phyloP scores from a whole-genome alignment of 441 rosid species.

The Mallotus japonicus region DNA sequence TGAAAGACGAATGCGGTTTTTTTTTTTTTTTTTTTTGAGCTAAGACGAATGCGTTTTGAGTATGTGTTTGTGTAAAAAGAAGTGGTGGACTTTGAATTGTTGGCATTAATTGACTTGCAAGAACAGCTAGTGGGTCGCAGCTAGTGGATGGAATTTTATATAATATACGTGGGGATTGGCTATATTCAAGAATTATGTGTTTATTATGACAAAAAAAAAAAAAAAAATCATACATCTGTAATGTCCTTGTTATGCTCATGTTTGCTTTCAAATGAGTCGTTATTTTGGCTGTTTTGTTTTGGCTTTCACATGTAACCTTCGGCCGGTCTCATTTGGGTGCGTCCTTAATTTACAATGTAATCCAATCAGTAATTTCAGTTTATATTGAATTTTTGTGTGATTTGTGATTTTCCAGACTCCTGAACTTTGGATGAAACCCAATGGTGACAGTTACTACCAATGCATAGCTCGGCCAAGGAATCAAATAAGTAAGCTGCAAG shows the following conservation, averaged over 20 bases:
- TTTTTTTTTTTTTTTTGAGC: no score
- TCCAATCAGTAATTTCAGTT: no score
- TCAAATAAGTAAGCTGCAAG: constrained; percentile 42
- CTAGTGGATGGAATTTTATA: constrained; percentile 18
- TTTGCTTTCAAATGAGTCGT: no score
- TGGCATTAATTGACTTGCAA: not conserved
- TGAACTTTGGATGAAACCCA: constrained; percentile 91
- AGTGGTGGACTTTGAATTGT: not conserved
- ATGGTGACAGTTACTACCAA: constrained; percentile 50
- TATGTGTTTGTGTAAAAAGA: no score
- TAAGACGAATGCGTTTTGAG: no score
- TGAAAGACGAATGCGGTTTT: no score
- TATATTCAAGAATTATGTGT: not conserved
- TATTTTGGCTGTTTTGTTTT: no score
- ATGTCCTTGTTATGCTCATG: no score
- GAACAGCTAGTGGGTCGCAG: constrained; percentile 10
- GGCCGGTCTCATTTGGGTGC: not conserved
- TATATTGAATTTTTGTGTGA: no score
- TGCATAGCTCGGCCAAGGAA: constrained; percentile 66
- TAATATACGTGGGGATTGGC: constrained; percentile 10
- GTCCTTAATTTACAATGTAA: no score
- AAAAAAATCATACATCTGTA: no score
- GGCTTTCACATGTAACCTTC: not conserved
- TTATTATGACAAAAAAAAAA: no score
- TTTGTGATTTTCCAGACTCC: constrained; percentile 44